Evolutionary conservation across 2,329 filamentous ascomycete species (phyloP).

Genomic region (Grosmannia clavigera): DNA sequence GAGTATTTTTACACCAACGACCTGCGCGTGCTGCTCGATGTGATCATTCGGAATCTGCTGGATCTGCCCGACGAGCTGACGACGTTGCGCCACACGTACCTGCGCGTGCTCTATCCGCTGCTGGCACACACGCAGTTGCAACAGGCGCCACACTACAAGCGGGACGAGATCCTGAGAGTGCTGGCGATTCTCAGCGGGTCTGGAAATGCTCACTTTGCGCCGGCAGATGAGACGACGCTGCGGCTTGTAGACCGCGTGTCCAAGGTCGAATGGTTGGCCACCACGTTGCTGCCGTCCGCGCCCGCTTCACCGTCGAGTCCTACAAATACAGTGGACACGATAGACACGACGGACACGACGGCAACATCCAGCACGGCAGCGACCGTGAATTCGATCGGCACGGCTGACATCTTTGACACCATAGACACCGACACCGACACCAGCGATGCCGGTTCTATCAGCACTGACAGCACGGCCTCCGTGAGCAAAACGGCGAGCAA

Average conservation of each 20-base stretch:
- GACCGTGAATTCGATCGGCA: not conserved
- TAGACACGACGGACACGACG: conserved; percentile 1
- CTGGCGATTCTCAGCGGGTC: conserved; percentile 58
- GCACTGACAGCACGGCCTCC: conserved; percentile 12
- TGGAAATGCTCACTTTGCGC: conserved; percentile 62
- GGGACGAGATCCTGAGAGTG: conserved; percentile 67
- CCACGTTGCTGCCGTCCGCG: conserved; percentile 17
- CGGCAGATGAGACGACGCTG: conserved; percentile 67
- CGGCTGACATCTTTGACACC: not conserved
- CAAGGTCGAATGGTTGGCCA: conserved; percentile 52
- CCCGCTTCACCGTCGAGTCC: conserved; percentile 6
- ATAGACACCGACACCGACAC: not conserved
- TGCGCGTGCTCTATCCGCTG: conserved; percentile 82
- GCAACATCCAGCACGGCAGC: not conserved
- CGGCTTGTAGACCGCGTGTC: conserved; percentile 64
- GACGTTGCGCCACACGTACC: conserved; percentile 78
- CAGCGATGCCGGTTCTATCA: conserved; percentile 12
- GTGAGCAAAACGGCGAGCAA: not conserved
- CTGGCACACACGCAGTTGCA: conserved; percentile 84
- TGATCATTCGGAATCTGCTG: conserved; percentile 92
- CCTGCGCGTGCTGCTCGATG: conserved; percentile 82
- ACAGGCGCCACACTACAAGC: conserved; percentile 81
- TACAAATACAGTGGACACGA: conserved; percentile 2
- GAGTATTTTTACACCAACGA: conserved; percentile 99
- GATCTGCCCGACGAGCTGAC: conserved; percentile 77